phyloP scores from a whole-genome alignment of 2,329 filamentous ascomycete genomes.

The Xylariaceae sp. region DNA sequence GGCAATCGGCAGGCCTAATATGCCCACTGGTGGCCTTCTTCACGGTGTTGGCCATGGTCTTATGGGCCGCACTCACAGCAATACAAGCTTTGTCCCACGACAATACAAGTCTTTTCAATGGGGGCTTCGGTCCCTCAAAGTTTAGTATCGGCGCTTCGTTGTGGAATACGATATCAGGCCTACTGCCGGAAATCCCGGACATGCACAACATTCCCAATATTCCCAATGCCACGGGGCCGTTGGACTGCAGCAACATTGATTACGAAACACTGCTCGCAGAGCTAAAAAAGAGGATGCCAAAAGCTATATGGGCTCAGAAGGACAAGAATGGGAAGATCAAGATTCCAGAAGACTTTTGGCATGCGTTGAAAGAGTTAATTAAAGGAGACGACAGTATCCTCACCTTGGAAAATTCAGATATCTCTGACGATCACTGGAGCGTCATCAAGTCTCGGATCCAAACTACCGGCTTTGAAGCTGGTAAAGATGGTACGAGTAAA shows the following conservation, averaged over 20 bases:
- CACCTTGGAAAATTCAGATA: constrained; percentile 51
- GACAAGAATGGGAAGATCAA: constrained; percentile 58
- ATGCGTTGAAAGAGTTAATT: constrained; percentile 65
- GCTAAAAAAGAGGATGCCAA: constrained; percentile 60
- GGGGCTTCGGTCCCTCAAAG: neutral
- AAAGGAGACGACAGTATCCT: constrained; percentile 55
- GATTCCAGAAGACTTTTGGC: constrained; percentile 69
- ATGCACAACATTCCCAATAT: neutral
- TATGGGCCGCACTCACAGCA: constrained; percentile 11
- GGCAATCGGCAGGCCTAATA: neutral
- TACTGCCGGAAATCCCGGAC: constrained; percentile 15
- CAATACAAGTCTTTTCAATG: neutral
- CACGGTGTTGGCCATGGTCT: neutral
- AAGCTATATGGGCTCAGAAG: constrained; percentile 61
- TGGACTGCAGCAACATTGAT: neutral
- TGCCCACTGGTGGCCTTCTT: constrained; percentile 4
- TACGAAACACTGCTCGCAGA: constrained; percentile 39
- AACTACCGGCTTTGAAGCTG: constrained; percentile 40
- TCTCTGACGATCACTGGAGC: constrained; percentile 56
- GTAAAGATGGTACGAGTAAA: constrained; percentile 29
- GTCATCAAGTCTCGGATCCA: constrained; percentile 52
- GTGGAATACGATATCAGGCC: constrained; percentile 11
- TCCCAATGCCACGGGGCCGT: neutral
- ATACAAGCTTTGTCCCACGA: neutral
- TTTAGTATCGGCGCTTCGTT: constrained; percentile 8